Percentiles rank a stretch among this genome's conserved stretches.
phyloP scores from a whole-genome alignment of 2,329 filamentous ascomycete species.

The Whalleya microplaca region DNA sequence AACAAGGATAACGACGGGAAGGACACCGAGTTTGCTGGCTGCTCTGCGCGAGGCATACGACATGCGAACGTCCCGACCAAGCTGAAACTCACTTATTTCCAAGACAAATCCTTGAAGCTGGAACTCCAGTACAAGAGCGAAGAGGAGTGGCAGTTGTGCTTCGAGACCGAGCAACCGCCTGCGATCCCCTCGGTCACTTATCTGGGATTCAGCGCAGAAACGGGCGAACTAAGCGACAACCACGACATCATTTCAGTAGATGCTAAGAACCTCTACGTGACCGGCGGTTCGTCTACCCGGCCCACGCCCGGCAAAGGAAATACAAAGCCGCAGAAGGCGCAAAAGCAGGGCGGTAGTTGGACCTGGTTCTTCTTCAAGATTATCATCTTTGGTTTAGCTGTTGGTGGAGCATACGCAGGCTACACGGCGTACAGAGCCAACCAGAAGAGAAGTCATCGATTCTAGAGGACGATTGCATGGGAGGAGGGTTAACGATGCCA shows the following conservation, averaged over 20 bases:
- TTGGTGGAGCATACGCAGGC: conserved; percentile 80
- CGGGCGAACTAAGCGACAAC: conserved; percentile 94
- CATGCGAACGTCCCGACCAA: conserved; percentile 80
- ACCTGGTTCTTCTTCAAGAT: conserved; percentile 77
- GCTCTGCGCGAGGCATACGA: conserved; percentile 90
- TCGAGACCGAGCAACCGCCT: conserved; percentile 71
- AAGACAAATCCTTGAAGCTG: conserved; percentile 87
- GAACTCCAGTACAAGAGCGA: conserved; percentile 94
- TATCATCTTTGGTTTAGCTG: conserved; percentile 70
- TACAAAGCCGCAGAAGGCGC: conserved; percentile 44
- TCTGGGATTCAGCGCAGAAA: conserved; percentile 83
- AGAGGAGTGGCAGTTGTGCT: conserved; percentile 87
- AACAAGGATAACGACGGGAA: conserved; percentile 96
- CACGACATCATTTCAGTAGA: conserved; percentile 91
- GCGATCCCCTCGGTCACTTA: conserved; percentile 79
- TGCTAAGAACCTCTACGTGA: conserved; percentile 85
- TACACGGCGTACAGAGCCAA: conserved; percentile 81
- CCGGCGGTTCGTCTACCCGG: conserved; percentile 50
- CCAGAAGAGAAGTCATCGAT: conserved; percentile 61
- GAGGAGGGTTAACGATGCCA: conserved; percentile 9
- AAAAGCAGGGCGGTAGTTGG: conserved; percentile 56
- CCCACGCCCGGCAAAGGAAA: conserved; percentile 46
- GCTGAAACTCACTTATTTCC: conserved; percentile 90
- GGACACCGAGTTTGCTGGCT: conserved; percentile 88
- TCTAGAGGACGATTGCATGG: conserved; percentile 42